Evolutionary conservation across 768 basidiomycete genomes (phyloP).

Genomic region (Rhizopogon vulgaris): DNA sequence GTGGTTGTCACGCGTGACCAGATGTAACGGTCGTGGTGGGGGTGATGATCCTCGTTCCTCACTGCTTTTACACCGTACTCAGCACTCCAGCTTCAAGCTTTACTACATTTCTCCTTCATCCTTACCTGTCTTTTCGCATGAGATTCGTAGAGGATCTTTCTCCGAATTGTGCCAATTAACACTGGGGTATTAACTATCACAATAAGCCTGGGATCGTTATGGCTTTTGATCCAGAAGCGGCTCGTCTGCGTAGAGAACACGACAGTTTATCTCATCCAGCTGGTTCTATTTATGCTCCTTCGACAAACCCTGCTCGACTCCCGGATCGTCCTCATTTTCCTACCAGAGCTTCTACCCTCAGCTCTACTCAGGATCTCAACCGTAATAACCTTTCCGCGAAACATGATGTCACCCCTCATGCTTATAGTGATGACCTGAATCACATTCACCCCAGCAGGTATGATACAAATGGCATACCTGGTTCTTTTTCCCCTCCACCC

Average conservation of each 20-base stretch:
- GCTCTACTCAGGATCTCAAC: slow-evolving; percentile 47
- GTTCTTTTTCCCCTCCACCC: slow-evolving; percentile 36
- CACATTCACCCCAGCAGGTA: slow-evolving; percentile 29
- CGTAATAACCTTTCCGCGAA: slow-evolving; percentile 36
- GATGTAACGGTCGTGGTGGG: slow-evolving; percentile 1
- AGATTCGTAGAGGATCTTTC: slow-evolving; percentile 9
- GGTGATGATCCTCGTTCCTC: slow-evolving; percentile 18
- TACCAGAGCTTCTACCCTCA: slow-evolving; percentile 60
- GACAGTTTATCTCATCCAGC: slow-evolving; percentile 3
- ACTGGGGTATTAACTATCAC: slow-evolving; percentile 4
- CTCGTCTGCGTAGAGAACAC: slow-evolving; percentile 22
- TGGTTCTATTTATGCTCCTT: slow-evolving; percentile 30
- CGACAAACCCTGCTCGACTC: slow-evolving; percentile 29
- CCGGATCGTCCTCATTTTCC: slow-evolving; percentile 52
- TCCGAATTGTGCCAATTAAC: slow-evolving; percentile 8
- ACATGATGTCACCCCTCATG: slow-evolving; percentile 35
- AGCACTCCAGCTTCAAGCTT: not conserved
- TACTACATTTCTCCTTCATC: slow-evolving; percentile 1
- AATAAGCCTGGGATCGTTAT: slow-evolving; percentile 11
- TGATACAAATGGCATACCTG: slow-evolving; percentile 8
- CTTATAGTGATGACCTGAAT: slow-evolving; percentile 67
- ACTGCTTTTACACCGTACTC: slow-evolving; percentile 3
- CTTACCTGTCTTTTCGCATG: slow-evolving; percentile 12
- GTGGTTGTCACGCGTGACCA: slow-evolving; percentile 18
- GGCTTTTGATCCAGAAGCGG: slow-evolving; percentile 25